Evolutionary conservation across 257 asterid species (phyloP).

Genomic region (Nicotiana otophora): DNA sequence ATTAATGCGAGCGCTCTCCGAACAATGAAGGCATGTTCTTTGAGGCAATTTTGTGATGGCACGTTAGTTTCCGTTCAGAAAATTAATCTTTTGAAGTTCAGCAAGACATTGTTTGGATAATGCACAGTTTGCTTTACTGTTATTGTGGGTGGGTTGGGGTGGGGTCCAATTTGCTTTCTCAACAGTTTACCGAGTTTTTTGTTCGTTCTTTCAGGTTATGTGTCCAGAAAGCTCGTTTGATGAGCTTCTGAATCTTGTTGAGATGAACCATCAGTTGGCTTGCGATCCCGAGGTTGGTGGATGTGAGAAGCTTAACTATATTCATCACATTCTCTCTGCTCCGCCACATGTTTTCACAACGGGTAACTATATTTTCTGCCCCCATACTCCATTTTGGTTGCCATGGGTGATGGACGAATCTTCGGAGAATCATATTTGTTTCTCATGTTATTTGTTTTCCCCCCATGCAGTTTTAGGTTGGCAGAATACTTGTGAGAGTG

Average conservation of each 20-base stretch:
- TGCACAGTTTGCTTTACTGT: constrained; percentile 12
- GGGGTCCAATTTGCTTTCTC: background rate
- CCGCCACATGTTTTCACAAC: constrained; percentile 85
- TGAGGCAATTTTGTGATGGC: background rate
- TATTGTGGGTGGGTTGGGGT: background rate
- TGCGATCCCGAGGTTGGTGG: constrained; percentile 90
- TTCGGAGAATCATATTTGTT: background rate
- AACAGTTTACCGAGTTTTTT: constrained; percentile 5
- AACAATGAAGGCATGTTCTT: constrained; percentile 67
- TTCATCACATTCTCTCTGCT: constrained; percentile 71
- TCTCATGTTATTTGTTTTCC: constrained; percentile 12
- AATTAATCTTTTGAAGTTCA: background rate
- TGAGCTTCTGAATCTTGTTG: constrained; percentile 80
- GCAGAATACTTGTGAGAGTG: constrained; percentile 87
- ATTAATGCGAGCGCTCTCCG: constrained; percentile 91
- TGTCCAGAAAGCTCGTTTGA: constrained; percentile 76
- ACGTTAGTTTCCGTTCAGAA: background rate
- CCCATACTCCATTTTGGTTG: background rate
- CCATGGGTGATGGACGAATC: background rate
- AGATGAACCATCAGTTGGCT: constrained; percentile 90
- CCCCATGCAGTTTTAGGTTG: constrained; percentile 71
- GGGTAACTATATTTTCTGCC: constrained; percentile 35
- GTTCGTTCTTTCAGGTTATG: constrained; percentile 53
- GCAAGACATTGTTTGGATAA: constrained; percentile 4
- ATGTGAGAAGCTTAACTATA: constrained; percentile 78